phyloP scores from a whole-genome alignment of 345 rosid species.

The Camelina sativa region DNA sequence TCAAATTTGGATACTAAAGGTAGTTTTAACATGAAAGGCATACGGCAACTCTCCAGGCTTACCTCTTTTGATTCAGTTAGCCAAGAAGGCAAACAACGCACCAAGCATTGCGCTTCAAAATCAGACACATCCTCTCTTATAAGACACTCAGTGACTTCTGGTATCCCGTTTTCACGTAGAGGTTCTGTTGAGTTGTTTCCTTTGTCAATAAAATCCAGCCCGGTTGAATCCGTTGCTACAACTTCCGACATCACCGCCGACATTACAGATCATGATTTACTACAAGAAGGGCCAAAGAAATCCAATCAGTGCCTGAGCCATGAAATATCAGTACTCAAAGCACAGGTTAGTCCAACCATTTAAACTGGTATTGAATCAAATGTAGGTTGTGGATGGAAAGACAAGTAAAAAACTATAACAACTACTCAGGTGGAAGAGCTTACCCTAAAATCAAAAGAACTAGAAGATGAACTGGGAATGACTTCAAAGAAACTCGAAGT shows the following conservation, averaged over 20 bases:
- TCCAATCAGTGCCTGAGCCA: constrained; percentile 48
- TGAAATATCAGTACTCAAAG: constrained; percentile 61
- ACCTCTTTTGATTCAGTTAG: constrained; percentile 57
- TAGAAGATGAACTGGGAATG: constrained; percentile 59
- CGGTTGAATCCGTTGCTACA: constrained; percentile 53
- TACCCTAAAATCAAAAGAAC: constrained; percentile 52
- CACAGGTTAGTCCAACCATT: constrained; percentile 55
- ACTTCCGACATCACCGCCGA: constrained; percentile 43
- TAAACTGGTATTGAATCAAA: not conserved
- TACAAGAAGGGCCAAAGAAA: constrained; percentile 52
- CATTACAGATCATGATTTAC: constrained; percentile 51
- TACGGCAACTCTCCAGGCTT: constrained; percentile 47
- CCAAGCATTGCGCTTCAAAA: constrained; percentile 49
- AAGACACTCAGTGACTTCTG: constrained; percentile 49
- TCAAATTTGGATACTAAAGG: constrained; percentile 51
- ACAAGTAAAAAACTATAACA: not conserved
- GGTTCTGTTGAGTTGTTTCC: constrained; percentile 59
- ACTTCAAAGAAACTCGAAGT: constrained; percentile 58
- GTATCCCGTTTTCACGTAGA: constrained; percentile 46
- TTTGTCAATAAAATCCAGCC: constrained; percentile 53
- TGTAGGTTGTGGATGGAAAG: not conserved
- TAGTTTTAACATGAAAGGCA: constrained; percentile 42
- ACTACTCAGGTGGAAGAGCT: constrained; percentile 67
- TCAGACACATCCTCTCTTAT: constrained; percentile 52
- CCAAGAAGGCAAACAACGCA: constrained; percentile 41